These are phyloP conservation scores for Geotrichum reessii DNA, from an alignment of 1,139 yeast species.

Conservation along the genomic window DNA sequence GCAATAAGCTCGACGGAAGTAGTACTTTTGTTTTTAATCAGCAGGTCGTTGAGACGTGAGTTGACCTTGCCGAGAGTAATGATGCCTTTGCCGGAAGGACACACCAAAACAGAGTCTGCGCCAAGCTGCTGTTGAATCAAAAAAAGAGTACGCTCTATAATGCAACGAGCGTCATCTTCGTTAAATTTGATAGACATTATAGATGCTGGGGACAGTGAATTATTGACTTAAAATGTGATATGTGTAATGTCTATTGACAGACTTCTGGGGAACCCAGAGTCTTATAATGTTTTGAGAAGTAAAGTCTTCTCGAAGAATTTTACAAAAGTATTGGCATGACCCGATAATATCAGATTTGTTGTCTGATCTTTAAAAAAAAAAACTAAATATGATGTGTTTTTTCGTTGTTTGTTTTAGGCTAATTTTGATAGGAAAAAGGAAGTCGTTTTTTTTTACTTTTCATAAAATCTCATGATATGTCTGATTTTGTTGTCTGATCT, in stretches of 20 bases:
- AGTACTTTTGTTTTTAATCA: not conserved
- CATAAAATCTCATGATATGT: not conserved
- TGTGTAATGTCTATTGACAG: not conserved
- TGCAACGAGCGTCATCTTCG: not conserved
- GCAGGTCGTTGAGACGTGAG: not conserved
- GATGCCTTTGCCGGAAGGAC: conserved; percentile 1
- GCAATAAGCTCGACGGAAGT: not conserved
- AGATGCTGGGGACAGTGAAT: not conserved
- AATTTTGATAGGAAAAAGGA: not conserved
- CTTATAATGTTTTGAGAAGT: not conserved
- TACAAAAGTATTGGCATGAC: not conserved
- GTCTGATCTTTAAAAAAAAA: not conserved
- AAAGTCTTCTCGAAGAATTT: not conserved
- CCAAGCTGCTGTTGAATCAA: not conserved
- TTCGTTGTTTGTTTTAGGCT: not conserved
- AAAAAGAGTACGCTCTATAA: not conserved
- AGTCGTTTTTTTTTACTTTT: no score
- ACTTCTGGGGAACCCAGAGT: not conserved
- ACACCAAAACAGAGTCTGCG: not conserved
- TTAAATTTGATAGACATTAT: conserved; percentile 5
- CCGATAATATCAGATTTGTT: not conserved
- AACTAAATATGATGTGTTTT: not conserved
- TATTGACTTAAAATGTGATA: not conserved
- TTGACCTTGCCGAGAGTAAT: not conserved
- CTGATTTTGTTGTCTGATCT: no score